Base-by-base conservation (phyloP, 345 rosid genomes). In the Hevea brasiliensis region DNA sequence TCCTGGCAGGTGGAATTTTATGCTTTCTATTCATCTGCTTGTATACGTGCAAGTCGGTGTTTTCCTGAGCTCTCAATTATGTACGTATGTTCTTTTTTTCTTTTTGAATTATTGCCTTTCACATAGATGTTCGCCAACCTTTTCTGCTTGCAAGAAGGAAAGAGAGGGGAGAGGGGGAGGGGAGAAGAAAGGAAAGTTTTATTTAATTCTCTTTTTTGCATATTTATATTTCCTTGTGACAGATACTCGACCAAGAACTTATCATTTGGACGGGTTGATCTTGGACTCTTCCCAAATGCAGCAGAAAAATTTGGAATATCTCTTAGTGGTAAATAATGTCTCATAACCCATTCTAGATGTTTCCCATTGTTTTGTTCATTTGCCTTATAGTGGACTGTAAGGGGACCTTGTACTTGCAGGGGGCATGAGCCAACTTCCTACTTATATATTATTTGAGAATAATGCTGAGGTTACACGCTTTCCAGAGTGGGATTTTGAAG, bases 201-300 rank as follows among this genome's bases (percentile, higher is more conserved):
- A 48, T 50, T 40, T 72, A 53, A 69, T 75, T 20, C 42, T 27
- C 27, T 8, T 47, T 58, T 68, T 12, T 59, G 15, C 21, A 59
- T 17, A 68, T 61, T 59, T 37, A 54, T 23, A 12, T 23, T 77
- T 70, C 65, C 48, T 63, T 45, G 42, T 61, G 17, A 55, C 88
- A 92, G 98, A 86, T 94, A 89, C 81, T 89, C 94, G 6, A 91
- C 89, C 83, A 89, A 83, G 79, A 84, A 87, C 82, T 78, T 94
- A 74, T 89, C 97, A 56, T 94, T 94, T 35, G 98, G 94, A 72
- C 87, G 84, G 57, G 82, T 94, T 41, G 98, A 94, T 84, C 90
- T 94, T 51, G 97, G 97, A 76, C 92, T 94, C 68, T 94, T 94
- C 76, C 93, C 98, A 74, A 90, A 92, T 83, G 86, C 89, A 70